Evolutionary conservation across 306 rosid species (phyloP).

Genomic region (Luffa aegyptiaca): DNA sequence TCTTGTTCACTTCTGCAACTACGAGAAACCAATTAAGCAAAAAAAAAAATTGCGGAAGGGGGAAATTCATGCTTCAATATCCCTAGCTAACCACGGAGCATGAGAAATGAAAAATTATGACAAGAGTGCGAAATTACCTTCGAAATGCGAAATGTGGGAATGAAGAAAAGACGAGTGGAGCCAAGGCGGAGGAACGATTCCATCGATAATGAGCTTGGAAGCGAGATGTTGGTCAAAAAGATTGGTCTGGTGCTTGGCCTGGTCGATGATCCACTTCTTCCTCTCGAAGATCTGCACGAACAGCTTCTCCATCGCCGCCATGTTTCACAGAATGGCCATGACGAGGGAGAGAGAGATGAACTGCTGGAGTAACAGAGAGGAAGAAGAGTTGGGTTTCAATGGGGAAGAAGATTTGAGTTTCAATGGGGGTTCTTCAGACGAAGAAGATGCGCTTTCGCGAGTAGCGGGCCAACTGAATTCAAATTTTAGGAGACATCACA

Average conservation of each 20-base stretch:
- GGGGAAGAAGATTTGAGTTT: background rate
- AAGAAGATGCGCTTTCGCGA: background rate
- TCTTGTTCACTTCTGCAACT: conserved; percentile 39
- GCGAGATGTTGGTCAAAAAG: conserved; percentile 65
- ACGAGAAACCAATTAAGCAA: conserved; percentile 1
- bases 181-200: conserved; percentile 77
- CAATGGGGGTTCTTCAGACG: background rate
- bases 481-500: background rate
- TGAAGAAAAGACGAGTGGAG: conserved; percentile 29
- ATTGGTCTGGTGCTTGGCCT: conserved; percentile 48
- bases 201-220: conserved; percentile 67
- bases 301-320: conserved; percentile 64
- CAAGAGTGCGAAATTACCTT: conserved; percentile 24
- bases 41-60: background rate
- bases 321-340: conserved; percentile 16
- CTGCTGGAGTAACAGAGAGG: background rate
- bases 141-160: conserved; percentile 26
- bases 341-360: background rate
- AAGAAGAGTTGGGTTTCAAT: background rate
- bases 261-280: conserved; percentile 57
- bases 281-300: conserved; percentile 64
- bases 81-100: background rate
- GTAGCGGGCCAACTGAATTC: conserved; percentile 2
- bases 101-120: background rate
- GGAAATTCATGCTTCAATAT: background rate